A percentile compares a stretch with the other conserved stretches of the same genome.
phyloP scores from a whole-genome alignment of 306 rosid species.

The Casuarina equisetifolia region DNA sequence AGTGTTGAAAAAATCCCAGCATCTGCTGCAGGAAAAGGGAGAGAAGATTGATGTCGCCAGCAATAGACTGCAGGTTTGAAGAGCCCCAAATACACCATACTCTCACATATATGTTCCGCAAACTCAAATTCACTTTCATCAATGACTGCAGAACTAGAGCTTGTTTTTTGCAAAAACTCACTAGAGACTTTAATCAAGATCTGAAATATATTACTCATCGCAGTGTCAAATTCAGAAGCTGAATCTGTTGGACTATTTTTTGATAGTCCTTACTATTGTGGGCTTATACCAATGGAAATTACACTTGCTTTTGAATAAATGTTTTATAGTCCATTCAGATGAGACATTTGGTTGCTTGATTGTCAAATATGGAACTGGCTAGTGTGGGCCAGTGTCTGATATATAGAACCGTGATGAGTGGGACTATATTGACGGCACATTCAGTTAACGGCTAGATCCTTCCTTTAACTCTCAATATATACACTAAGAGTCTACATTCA shows the following conservation, averaged over 20 bases:
- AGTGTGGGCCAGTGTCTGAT: too few relatives aligned
- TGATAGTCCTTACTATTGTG: too few relatives aligned
- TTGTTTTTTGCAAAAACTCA: slow-evolving; percentile 64
- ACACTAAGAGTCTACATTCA: too few relatives aligned
- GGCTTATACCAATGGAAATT: too few relatives aligned
- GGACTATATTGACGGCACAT: too few relatives aligned
- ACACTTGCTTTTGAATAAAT: too few relatives aligned
- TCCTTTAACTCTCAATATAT: too few relatives aligned
- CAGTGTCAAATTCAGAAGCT: slow-evolving; percentile 72
- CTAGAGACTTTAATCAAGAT: slow-evolving; percentile 73
- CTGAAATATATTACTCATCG: slow-evolving; percentile 67
- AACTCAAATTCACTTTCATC: slow-evolving; percentile 82
- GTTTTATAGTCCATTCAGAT: too few relatives aligned
- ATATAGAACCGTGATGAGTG: too few relatives aligned
- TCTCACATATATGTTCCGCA: slow-evolving; percentile 80
- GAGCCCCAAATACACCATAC: slow-evolving; percentile 83
- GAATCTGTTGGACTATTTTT: slow-evolving; percentile 12
- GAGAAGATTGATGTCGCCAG: slow-evolving; percentile 57
- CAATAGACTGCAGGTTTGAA: slow-evolving; percentile 77
- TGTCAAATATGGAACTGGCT: too few relatives aligned
- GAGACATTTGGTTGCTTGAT: too few relatives aligned
- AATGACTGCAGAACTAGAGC: slow-evolving; percentile 45
- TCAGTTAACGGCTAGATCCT: too few relatives aligned
- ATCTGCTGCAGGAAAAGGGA: slow-evolving; percentile 80
- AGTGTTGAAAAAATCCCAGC: slow-evolving; percentile 83